phyloP scores from a whole-genome alignment of 805 yeast genomes.

The Candida odintsovae region DNA sequence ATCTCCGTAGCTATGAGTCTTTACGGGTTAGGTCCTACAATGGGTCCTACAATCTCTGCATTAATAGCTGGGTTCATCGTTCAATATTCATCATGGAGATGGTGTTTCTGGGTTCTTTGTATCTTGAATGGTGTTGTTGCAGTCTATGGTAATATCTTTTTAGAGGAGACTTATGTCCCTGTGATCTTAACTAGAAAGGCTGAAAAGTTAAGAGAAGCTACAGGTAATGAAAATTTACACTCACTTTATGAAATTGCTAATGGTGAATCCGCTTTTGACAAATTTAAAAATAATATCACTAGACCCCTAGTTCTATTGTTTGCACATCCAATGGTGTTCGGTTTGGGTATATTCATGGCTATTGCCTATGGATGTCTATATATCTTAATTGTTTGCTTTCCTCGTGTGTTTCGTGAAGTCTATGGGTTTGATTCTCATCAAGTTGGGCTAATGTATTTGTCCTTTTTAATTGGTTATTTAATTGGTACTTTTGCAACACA shows the following conservation, averaged over 20 bases:
- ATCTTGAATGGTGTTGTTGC: constrained; percentile 49
- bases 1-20: constrained; percentile 53
- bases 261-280: constrained; percentile 35
- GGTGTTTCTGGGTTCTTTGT: constrained; percentile 56
- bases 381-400: constrained; percentile 55
- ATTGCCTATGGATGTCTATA: constrained; percentile 63
- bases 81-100: constrained; percentile 48
- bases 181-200: constrained; percentile 44
- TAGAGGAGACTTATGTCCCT: constrained; percentile 57
- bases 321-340: constrained; percentile 59
- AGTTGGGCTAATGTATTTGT: constrained; percentile 53
- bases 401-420: constrained; percentile 38
- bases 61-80: constrained; percentile 52
- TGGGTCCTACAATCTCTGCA: constrained; percentile 61
- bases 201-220: constrained; percentile 37
- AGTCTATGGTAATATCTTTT: constrained; percentile 35
- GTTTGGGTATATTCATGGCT: constrained; percentile 60
- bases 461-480: constrained; percentile 50
- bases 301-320: constrained; percentile 50
- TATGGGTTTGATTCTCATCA: constrained; percentile 45
- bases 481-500: constrained; percentile 48
- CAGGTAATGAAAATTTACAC: constrained; percentile 51
- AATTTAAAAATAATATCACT: constrained; percentile 35
- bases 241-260: constrained; percentile 58
- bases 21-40: constrained; percentile 42